Percentiles rank a stretch among this genome's conserved stretches.
Evolutionary conservation across 257 asterid species (phyloP).

Genomic region (Solanum bulbocastanum): DNA sequence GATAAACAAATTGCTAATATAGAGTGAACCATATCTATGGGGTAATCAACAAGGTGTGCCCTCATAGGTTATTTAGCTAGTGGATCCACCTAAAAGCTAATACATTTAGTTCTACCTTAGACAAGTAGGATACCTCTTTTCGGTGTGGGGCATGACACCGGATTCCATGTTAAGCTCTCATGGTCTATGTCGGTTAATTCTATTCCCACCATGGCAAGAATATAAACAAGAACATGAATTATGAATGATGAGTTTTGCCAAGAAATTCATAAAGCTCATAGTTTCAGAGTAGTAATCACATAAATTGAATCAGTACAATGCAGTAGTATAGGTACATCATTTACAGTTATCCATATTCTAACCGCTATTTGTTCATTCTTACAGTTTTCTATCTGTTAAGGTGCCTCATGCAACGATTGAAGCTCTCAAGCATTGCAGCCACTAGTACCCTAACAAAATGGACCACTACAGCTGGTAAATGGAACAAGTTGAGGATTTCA

Average conservation of each 20-base stretch:
- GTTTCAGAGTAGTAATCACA: neutral
- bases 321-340: neutral
- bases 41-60: neutral
- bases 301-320: neutral
- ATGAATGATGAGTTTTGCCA: too few species aligned
- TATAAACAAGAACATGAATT: too few species aligned
- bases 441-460: neutral
- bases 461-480: neutral
- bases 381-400: too few species aligned
- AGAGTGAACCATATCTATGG: neutral
- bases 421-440: neutral
- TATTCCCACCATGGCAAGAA: too few species aligned
- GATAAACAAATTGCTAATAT: neutral
- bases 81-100: too few species aligned
- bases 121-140: too few species aligned
- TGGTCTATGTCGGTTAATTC: too few species aligned
- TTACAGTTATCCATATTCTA: neutral
- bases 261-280: neutral
- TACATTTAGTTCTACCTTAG: too few species aligned
- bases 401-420: too few species aligned
- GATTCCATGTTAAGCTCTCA: too few species aligned
- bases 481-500: neutral
- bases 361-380: neutral
- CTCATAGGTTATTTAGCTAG: too few species aligned
- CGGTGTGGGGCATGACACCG: too few species aligned